Evolutionary conservation across 177 flowering plant species (phyloP).

Genomic region (Vitis hybrid): DNA sequence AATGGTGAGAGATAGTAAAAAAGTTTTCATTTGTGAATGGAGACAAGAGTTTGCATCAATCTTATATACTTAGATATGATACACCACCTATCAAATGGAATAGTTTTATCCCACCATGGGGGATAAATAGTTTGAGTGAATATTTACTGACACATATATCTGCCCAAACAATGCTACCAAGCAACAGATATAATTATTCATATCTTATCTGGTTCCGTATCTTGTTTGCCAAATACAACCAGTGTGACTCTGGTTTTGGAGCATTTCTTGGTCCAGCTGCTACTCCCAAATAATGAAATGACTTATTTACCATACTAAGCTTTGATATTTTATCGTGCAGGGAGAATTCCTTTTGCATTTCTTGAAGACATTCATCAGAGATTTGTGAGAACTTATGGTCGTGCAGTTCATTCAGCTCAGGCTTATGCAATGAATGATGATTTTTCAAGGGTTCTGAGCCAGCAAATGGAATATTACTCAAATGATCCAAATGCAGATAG

Average conservation of each 20-base stretch:
- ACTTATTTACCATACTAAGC: background rate
- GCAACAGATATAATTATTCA: background rate
- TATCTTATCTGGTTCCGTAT: background rate
- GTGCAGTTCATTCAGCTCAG: constrained; percentile 74
- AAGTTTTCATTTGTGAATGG: too few relatives aligned
- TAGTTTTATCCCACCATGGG: too few relatives aligned
- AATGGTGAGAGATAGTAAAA: too few relatives aligned
- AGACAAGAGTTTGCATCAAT: too few relatives aligned
- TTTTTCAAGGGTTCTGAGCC: constrained; percentile 88
- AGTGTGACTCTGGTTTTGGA: background rate
- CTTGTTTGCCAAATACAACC: background rate
- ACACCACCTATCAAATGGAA: too few relatives aligned
- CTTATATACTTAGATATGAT: too few relatives aligned
- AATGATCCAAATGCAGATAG: constrained; percentile 95
- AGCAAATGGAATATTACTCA: constrained; percentile 92
- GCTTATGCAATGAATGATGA: constrained; percentile 98
- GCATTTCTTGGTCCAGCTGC: background rate
- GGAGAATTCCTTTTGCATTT: constrained; percentile 94
- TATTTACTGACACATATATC: too few relatives aligned
- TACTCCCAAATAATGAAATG: background rate
- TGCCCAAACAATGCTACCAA: too few relatives aligned
- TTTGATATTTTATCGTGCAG: constrained; percentile 35
- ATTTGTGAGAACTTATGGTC: constrained; percentile 89
- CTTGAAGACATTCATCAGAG: constrained; percentile 94
- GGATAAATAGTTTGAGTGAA: too few relatives aligned